Evolutionary conservation across 305 asterid genomes (phyloP), one percentile per base, ranked within the genome.

Genomic region (Fraxinus albicans): DNA sequence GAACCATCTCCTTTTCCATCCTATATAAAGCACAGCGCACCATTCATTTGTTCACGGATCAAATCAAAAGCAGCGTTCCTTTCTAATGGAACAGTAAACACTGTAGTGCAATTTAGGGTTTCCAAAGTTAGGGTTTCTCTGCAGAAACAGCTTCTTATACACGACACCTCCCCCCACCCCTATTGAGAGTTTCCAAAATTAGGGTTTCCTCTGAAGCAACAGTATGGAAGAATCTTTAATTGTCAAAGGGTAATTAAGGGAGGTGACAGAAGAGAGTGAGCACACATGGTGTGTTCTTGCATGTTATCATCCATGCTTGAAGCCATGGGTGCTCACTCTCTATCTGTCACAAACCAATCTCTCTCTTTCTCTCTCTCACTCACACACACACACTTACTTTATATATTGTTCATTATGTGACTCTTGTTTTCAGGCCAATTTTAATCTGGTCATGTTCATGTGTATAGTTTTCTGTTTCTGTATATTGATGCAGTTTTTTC

Each of bases 221-320:
- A 40, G 63, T 4, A 53, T 12, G n/a, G n/a, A 44, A 13, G n/a
- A 77, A 3, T 3, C 19, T 27, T 34, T 58, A 40, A 2, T 44
- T 12, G 15, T 25, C 21, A 70, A 80, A 29, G 9, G n/a, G 23
- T 44, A 44, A 15, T 36, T 74, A 63, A 84, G 70, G 79, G 85
- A 84, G 87, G 83, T 84, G 87, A 84, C 87, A 84, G 85, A 84
- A 84, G 87, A 84, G 87, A 84, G 87, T 84, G 85, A 84, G 87
- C 87, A 84, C 87, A 77, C 47, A 84, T 81, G 87, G 87, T 84
- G 53, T 81, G 55, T 84, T 81, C 87, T 84, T 81, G 84, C 87
- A 79, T 84, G 69, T 31, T 47, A 33, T 34, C 10, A 42, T 76
- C 21, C 33, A 81, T 84, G 87, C 82, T 84, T 77, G 87, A 84